Percentiles rank a stretch among this genome's conserved stretches.
These are phyloP conservation scores for Monotropa hypopitys DNA, from an alignment of 179 eudicot species.

Conservation along the genomic window DNA sequence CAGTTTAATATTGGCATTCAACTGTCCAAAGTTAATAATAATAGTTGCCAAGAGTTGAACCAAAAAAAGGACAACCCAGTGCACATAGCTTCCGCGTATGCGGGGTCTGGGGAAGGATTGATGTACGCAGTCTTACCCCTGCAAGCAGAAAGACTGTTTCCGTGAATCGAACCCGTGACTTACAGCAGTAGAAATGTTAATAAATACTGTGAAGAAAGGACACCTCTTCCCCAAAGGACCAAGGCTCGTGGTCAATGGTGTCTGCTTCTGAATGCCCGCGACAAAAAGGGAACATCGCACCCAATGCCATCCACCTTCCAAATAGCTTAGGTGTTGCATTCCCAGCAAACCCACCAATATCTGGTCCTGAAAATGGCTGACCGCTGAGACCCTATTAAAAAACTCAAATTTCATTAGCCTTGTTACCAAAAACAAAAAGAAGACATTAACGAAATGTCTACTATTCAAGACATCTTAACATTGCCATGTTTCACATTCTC, in stretches of 20 bases:
- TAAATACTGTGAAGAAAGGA: neutral
- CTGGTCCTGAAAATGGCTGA: slow-evolving; percentile 96
- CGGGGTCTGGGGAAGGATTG: too few relatives aligned
- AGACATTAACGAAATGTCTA: neutral
- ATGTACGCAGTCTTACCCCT: too few relatives aligned
- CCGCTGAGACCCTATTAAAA: slow-evolving; percentile 72
- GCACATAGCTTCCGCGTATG: too few relatives aligned
- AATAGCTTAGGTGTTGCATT: slow-evolving; percentile 88
- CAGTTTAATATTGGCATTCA: neutral
- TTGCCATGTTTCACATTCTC: neutral
- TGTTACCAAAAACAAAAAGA: neutral
- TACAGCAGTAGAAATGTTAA: neutral
- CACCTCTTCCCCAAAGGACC: slow-evolving; percentile 95
- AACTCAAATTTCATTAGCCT: neutral
- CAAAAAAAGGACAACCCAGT: neutral
- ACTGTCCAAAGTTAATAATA: neutral
- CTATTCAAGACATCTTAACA: neutral
- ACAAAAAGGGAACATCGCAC: slow-evolving; percentile 88
- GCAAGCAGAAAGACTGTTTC: too few relatives aligned
- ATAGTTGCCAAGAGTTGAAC: neutral
- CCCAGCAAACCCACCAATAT: slow-evolving; percentile 97
- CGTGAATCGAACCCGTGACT: too few relatives aligned
- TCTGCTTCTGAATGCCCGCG: slow-evolving; percentile 81
- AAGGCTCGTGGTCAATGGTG: slow-evolving; percentile 86
- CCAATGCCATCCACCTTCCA: slow-evolving; percentile 99